Evolutionary conservation across 345 rosid species (phyloP), one percentile per base, ranked within the genome.

Genomic region (Gossypium sturtianum): DNA sequence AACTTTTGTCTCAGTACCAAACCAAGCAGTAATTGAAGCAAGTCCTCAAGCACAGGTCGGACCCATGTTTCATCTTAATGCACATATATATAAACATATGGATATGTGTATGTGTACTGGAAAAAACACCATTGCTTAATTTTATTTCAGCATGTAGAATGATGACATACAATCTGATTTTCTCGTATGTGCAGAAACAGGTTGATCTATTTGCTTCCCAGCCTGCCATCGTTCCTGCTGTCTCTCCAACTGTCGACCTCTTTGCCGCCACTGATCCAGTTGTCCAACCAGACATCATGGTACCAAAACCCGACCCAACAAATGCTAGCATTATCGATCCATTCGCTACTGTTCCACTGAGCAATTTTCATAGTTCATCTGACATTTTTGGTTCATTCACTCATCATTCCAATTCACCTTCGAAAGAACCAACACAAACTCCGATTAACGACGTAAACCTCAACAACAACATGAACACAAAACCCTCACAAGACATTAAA

Each of bases 311-410:
- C 20, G 82, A 80, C 54, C 62, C 89, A 15, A 52, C 80, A 66
- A 79, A 73, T 72, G 47, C 86, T 12, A 82, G 62, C 79, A 74
- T 79, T 69, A 82, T 83, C 69, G 99, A 95, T 80, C 99, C 98
- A 76, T 93, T 95, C 83, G 93, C 93, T 75, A 80, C 92, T 38
- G 84, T 95, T 77, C 93, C 94, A 20, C 82, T 93, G 75, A 88
- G 87, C 72, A 91, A 34, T 79, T 91, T 88, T 72, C 93, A 91
- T 79, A 91, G 92, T 73, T 90, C 99, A 73, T 90, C 99, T 73
- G 93, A 91, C 83, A 86, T 86, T 77, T 91, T 91, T 75, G 93
- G 94, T 71, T 89, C 83, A 72, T 96, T 90, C 81, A 82, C 92
- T 79, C 87, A 93, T 74, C 65, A 85, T 77, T 74, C 93, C 16